phyloP scores from a whole-genome alignment of 1,284 basidiomycete genomes.

The Boletus calvinii region DNA sequence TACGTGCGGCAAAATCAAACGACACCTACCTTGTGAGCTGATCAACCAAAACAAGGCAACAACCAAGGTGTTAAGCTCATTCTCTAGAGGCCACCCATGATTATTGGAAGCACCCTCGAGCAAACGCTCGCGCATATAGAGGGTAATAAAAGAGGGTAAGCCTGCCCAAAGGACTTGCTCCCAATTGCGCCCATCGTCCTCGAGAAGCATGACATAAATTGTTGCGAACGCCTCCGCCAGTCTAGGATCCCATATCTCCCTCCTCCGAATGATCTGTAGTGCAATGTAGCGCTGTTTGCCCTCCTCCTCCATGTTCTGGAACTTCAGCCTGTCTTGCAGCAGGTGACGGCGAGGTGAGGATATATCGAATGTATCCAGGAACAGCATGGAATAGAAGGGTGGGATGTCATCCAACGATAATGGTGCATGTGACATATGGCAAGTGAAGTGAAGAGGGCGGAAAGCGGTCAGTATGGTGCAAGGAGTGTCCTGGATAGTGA shows the following conservation, averaged over 20 bases:
- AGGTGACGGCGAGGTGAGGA: constrained; percentile 41
- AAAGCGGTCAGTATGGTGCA: constrained; percentile 36
- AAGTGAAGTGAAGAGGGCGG: constrained; percentile 34
- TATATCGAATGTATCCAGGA: constrained; percentile 41
- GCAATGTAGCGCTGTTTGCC: constrained; percentile 41
- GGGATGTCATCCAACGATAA: constrained; percentile 28
- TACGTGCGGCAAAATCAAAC: neutral
- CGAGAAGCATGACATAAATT: constrained; percentile 60
- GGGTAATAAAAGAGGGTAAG: constrained; percentile 41
- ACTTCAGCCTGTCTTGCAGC: constrained; percentile 12
- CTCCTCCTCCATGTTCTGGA: constrained; percentile 37
- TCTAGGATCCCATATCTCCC: constrained; percentile 34
- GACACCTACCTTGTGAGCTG: constrained; percentile 31
- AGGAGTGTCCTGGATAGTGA: constrained; percentile 27
- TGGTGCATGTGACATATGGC: constrained; percentile 32
- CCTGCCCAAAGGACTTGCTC: constrained; percentile 49
- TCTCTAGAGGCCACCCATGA: constrained; percentile 49
- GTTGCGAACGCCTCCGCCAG: constrained; percentile 51
- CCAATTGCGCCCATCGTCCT: constrained; percentile 56
- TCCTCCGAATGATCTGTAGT: constrained; percentile 42
- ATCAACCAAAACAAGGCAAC: constrained; percentile 50
- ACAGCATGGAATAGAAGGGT: constrained; percentile 40
- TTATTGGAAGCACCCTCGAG: constrained; percentile 38
- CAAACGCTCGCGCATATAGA: constrained; percentile 40
- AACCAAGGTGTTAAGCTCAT: constrained; percentile 44